These are phyloP conservation scores for Biscogniauxia sp. DNA, from an alignment of 2,329 filamentous ascomycete genomes.

Conservation along the genomic window DNA sequence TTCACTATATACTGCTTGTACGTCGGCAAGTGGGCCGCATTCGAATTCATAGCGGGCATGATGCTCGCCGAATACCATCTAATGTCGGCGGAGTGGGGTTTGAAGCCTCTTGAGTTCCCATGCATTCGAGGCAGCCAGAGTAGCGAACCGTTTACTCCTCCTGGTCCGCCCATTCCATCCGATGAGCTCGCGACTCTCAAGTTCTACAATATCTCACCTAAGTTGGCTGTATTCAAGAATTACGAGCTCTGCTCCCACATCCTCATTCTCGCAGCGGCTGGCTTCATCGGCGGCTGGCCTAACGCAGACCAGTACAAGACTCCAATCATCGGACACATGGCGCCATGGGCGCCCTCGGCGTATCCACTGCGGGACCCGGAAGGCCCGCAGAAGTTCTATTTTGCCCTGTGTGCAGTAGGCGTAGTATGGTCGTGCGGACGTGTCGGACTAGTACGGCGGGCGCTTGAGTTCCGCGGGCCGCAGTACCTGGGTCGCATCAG, in stretches of 20 bases:
- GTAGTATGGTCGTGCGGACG: constrained; percentile 40
- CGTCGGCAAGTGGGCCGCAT: constrained; percentile 41
- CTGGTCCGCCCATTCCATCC: background rate
- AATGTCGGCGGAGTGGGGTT: constrained; percentile 26
- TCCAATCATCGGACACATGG: constrained; percentile 28
- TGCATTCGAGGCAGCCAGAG: background rate
- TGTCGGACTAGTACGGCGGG: constrained; percentile 30
- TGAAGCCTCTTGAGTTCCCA: background rate
- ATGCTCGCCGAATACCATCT: constrained; percentile 44
- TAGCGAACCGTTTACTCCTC: background rate
- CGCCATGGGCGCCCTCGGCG: constrained; percentile 29
- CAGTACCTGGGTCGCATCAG: constrained; percentile 55
- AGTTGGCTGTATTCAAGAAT: background rate
- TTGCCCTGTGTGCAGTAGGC: constrained; percentile 33
- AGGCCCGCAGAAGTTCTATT: constrained; percentile 38
- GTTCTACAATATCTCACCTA: background rate
- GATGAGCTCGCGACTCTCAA: background rate
- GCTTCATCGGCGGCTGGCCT: constrained; percentile 42
- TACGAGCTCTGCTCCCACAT: constrained; percentile 19
- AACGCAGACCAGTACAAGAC: constrained; percentile 35
- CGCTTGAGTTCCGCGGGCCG: constrained; percentile 47
- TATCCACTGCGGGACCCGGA: constrained; percentile 31
- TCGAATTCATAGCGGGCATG: constrained; percentile 47
- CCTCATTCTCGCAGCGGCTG: constrained; percentile 27
- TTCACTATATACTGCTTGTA: constrained; percentile 38